These are phyloP conservation scores for Paraurostyla sp. DNA, from an alignment of 73 alveolate species.

Conservation along the genomic window DNA sequence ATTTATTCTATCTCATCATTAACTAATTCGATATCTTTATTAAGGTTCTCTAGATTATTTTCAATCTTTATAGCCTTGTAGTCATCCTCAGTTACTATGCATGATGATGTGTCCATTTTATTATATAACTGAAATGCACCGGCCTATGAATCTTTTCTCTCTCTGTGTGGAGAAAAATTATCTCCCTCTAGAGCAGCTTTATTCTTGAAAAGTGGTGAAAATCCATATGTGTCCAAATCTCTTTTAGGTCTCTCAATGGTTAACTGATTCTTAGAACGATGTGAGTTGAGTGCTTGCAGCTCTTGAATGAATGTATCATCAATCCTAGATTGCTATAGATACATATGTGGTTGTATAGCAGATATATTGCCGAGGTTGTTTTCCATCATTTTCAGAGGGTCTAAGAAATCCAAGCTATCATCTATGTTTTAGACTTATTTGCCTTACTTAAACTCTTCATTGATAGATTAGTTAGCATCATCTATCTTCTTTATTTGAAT, in stretches of 20 bases:
- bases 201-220: background rate
- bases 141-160: too few species aligned
- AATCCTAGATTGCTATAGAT: background rate
- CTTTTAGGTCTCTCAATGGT: background rate
- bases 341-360: constrained; percentile 26
- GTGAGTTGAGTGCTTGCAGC: background rate
- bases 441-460: background rate
- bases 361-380: constrained; percentile 24
- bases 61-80: constrained; percentile 10
- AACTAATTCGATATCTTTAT: constrained; percentile 4
- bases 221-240: background rate
- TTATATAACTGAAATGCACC: too few species aligned
- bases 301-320: constrained; percentile 36
- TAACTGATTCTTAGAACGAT: background rate
- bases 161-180: too few species aligned
- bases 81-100: constrained; percentile 30
- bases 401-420: constrained; percentile 1
- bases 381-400: constrained; percentile 15
- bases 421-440: background rate
- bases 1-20: constrained; percentile 47
- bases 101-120: background rate
- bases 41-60: constrained; percentile 20
- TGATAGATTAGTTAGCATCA: background rate
- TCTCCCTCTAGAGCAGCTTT: background rate
- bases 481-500: constrained; percentile 19